Evolutionary conservation across 495 filamentous ascomycete genomes (phyloP).

Genomic region (Sabuloglossum arenarium): DNA sequence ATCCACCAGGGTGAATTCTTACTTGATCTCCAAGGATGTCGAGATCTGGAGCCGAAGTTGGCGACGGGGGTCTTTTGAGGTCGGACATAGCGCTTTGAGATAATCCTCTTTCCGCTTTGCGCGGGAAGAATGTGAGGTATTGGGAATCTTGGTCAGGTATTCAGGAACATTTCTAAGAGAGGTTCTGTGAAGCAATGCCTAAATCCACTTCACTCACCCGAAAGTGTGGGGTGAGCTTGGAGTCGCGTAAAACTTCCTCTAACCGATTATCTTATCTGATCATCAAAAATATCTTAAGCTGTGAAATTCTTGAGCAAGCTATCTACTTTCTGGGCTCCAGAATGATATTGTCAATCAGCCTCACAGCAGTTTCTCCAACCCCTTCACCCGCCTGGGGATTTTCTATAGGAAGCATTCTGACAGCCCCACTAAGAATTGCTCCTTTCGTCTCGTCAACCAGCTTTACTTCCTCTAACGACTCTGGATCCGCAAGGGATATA

Average conservation of each 20-base stretch:
- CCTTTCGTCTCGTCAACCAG: constrained; percentile 40
- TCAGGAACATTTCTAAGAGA: neutral
- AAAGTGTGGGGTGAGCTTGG: too few relatives aligned
- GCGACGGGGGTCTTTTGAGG: neutral
- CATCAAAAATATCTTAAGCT: neutral
- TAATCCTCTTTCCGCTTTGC: neutral
- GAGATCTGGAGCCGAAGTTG: constrained; percentile 50
- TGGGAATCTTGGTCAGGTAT: too few relatives aligned
- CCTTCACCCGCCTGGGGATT: constrained; percentile 45
- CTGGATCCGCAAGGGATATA: constrained; percentile 65
- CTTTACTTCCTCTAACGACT: constrained; percentile 55
- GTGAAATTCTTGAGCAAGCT: too few relatives aligned
- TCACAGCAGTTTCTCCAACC: constrained; percentile 43
- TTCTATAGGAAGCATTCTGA: constrained; percentile 76
- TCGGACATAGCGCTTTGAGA: neutral
- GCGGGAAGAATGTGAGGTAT: neutral
- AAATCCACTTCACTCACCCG: too few relatives aligned
- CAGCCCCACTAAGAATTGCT: constrained; percentile 67
- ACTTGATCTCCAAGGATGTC: constrained; percentile 63
- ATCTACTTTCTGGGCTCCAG: constrained; percentile 7
- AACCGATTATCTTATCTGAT: neutral
- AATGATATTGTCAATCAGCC: constrained; percentile 89
- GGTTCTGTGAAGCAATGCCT: neutral
- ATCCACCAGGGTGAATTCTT: constrained; percentile 62
- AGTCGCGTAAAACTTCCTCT: too few relatives aligned